Percentiles rank a stretch among this genome's conserved stretches.
Conservation (phyloP, 306 rosid species). For the Luffa acutangula region DNA sequence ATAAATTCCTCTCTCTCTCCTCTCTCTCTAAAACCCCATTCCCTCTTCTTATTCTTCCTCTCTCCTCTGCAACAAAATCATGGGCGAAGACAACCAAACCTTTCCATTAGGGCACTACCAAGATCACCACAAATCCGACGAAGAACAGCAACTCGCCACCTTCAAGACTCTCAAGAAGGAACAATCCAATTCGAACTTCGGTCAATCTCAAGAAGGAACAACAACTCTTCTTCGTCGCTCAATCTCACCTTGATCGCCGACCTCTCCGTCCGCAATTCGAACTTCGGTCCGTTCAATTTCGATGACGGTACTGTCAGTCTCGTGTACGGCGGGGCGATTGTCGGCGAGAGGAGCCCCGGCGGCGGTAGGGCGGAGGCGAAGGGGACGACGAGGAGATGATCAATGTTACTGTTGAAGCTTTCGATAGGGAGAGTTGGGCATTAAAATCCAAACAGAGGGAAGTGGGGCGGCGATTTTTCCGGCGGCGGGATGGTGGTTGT, state of each 20-base stretch:
- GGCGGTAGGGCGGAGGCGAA: constrained; percentile 17
- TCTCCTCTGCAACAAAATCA: background rate
- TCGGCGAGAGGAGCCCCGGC: constrained; percentile 18
- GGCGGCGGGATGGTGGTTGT: too few species aligned
- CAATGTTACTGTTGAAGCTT: constrained; percentile 16
- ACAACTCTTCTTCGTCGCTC: constrained; percentile 28
- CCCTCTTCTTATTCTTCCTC: background rate
- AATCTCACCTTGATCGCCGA: constrained; percentile 26
- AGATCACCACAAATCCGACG: constrained; percentile 20
- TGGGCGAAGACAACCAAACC: constrained; percentile 27
- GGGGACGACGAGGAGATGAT: constrained; percentile 14
- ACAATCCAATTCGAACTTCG: too few species aligned
- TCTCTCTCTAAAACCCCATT: background rate
- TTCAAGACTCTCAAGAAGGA: constrained; percentile 21
- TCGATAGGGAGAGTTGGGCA: too few species aligned
- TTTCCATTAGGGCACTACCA: constrained; percentile 17
- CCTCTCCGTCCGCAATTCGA: constrained; percentile 32
- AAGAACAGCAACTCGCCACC: constrained; percentile 18
- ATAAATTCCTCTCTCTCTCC: background rate
- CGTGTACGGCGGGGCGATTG: constrained; percentile 8
- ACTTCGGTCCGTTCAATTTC: constrained; percentile 38
- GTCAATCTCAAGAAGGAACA: too few species aligned
- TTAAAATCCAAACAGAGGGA: too few species aligned
- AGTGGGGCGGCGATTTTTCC: too few species aligned
- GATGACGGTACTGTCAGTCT: constrained; percentile 18